Percentiles rank a stretch among this genome's conserved stretches.
These are phyloP conservation scores for Fonsecaea multimorphosa DNA, from an alignment of 2,329 filamentous ascomycete genomes.

Conservation along the genomic window DNA sequence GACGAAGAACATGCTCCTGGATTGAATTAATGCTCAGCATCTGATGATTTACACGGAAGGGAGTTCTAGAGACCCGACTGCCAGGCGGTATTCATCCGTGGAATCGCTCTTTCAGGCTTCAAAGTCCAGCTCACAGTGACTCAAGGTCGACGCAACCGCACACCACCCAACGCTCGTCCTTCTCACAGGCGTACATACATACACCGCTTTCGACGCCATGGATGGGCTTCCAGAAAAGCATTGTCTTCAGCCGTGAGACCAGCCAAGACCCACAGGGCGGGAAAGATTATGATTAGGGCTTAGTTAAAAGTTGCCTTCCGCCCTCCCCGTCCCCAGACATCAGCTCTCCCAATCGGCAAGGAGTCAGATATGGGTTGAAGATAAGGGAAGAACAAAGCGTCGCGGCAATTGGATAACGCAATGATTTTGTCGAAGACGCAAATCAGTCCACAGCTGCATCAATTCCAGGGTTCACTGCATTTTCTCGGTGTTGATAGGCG, in stretches of 20 bases:
- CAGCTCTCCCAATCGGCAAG: neutral
- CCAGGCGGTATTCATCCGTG: neutral
- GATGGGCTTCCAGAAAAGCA: neutral
- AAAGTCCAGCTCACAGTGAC: neutral
- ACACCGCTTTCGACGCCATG: neutral
- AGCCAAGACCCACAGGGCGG: neutral
- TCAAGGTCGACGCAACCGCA: neutral
- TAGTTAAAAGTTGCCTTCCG: neutral
- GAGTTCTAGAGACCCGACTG: neutral
- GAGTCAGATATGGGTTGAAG: neutral
- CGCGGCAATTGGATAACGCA: slow-evolving; percentile 1
- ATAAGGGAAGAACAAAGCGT: neutral
- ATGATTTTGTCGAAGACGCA: neutral
- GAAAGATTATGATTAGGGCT: neutral
- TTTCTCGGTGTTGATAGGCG: neutral
- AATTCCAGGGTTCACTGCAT: neutral
- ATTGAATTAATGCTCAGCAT: no score
- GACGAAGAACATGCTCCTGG: neutral
- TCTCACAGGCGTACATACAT: neutral
- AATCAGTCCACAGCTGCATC: neutral
- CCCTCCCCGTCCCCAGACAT: neutral
- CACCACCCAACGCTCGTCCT: neutral
- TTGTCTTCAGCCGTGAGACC: neutral
- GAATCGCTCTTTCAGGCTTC: neutral
- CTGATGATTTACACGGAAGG: no score